These are phyloP conservation scores for Margaritispora aquatica DNA, from an alignment of 495 filamentous ascomycete genomes.

Conservation along the genomic window DNA sequence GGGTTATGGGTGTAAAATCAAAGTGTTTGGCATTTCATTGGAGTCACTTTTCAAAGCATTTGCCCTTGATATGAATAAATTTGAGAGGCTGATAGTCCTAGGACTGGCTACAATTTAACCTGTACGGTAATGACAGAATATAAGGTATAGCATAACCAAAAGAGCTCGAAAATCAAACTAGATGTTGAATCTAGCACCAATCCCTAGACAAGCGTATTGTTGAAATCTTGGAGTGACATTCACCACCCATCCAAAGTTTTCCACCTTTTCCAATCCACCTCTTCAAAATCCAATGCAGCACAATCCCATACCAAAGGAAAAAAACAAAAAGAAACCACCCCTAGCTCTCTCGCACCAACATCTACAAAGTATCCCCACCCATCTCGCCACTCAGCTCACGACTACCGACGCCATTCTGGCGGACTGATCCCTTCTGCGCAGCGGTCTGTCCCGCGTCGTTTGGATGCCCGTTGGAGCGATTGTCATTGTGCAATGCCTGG, in stretches of 20 bases:
- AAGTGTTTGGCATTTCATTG: no score
- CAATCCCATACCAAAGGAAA: background rate
- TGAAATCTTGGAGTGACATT: no score
- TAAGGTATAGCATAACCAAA: background rate
- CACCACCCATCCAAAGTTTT: no score
- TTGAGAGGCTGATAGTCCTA: no score
- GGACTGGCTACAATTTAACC: no score
- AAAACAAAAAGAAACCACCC: background rate
- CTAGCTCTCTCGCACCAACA: background rate
- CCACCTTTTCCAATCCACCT: background rate
- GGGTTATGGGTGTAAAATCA: no score
- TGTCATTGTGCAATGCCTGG: no score
- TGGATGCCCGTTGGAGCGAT: no score
- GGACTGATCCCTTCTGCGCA: slow-evolving; percentile 1
- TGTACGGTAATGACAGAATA: no score
- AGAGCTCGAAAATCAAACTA: background rate
- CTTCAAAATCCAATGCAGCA: background rate
- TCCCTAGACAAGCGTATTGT: background rate
- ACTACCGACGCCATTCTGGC: slow-evolving; percentile 35
- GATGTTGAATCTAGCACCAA: background rate
- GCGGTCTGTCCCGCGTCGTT: no score
- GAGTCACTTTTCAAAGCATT: no score
- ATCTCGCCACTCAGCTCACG: slow-evolving; percentile 47
- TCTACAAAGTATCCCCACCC: slow-evolving; percentile 41
- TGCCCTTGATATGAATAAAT: no score